Evolutionary conservation across 2,329 filamentous ascomycete genomes (phyloP), one percentile per base, ranked within the genome.

Genomic region (Colletotrichum plurivorum): DNA sequence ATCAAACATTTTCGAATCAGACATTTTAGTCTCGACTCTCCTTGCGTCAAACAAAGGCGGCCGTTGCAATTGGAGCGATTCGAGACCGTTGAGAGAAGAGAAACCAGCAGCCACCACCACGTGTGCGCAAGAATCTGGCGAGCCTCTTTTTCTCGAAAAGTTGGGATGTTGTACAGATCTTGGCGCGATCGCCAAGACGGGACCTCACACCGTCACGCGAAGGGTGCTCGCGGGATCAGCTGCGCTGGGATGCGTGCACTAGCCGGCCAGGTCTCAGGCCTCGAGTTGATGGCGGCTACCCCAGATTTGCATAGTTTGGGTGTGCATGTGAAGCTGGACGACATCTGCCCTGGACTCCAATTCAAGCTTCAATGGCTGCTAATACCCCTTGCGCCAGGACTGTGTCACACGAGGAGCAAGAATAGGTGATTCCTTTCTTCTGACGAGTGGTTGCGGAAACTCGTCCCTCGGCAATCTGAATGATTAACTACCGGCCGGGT

Each of bases 151-250:
- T 27, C 16, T 43, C 8, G 27, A 61, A 10, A 49, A 54, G 5
- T 49, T 62, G 59, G 49, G 49, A 31, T 31, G n/a, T 48, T 36
- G 20, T 48, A 36, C 55, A 36, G 20, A 18, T 46, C 36, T 20
- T 31, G 15, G 22, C 31, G 31, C 13, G 55, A 58, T 36, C 31
- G 43, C 55, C 55, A 31, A 58, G 41, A 46, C 36, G 55, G 10
- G 25, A 8, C 52, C 25, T 46, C 31, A 12, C 22, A 46, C 22
- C 15, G 10, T 48, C 41, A 31, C 6, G 22, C 43, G 6, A 16
- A 31, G 43, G 18, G 22, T 36, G 43, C 48, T 36, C 22, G 16
- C 46, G 58, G 36, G 48, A 46, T 10, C 49, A 18, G 46, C 31
- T 61, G 20, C 10, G 20, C 48, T 27, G 41, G 36, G 41, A 36